Evolutionary conservation across 139 green algal genomes (phyloP), one percentile per base, ranked within the genome.

Genomic region (Chara braunii): DNA sequence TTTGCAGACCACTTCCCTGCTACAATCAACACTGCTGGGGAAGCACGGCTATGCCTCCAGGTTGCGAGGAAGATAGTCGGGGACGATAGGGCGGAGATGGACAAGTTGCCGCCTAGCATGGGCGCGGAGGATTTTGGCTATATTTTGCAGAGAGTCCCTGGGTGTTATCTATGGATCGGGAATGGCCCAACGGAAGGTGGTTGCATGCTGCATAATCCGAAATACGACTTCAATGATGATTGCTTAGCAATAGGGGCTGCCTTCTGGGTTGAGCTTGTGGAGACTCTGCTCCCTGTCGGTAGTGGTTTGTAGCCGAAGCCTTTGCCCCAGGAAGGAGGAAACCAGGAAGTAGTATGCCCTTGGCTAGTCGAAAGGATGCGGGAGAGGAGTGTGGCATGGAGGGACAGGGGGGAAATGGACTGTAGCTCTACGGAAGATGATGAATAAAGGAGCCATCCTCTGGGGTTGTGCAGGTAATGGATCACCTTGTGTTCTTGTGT

Each of bases 111-210:
- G 18, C 54, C 64, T 26, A 74, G 60, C 55, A 67, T 73, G 64
- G 64, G 64, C 9, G 64, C 54, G 26, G 64, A 73, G 28, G 64
- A 73, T 43, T 73, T 73, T 74, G 64, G 64, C 9, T 73, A 70
- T 42, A 73, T 73, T 18, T 32, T 73, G 29, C 23, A 73, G 28
- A 2, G 29, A 29, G 64, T 73, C 18, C 55, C 55, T 7, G 64
- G 64, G 67, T 11, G 24, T 32, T 31, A 72, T 35, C 9, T 58
- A 0, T 72, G 62, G 62, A 72, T 72, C 3, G 62, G 62, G 5
- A 72, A 72, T 18, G 62, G 62, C 12, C 62, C 62, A 14, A 70
- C 62, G 3, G 62, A 72, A 37, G 53, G 54, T 24, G 62, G 62
- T 5, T 72, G 62, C 45, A 72, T 72, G 62, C 62, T 72, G 6